A percentile compares a stretch with the other conserved stretches of the same genome.
Evolutionary conservation across 352 stramenopile genomes (phyloP).

Genomic region (Pythium utonaiense): DNA sequence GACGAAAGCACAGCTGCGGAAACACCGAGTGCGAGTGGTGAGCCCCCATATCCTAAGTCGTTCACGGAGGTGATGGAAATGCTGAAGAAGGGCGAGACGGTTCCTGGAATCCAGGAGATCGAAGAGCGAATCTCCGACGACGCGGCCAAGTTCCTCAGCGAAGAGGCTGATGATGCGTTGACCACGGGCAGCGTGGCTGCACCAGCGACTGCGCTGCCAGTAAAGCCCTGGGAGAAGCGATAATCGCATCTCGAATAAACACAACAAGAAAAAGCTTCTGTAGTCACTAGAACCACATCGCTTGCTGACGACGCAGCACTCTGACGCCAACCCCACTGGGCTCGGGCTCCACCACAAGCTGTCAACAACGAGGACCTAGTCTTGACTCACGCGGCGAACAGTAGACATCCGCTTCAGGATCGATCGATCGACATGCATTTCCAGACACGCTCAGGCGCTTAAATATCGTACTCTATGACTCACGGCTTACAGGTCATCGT

Average conservation of each 20-base stretch:
- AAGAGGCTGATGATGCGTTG: not conserved
- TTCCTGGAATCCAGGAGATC: constrained; percentile 73
- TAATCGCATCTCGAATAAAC: not conserved
- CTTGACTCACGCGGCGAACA: too few relatives aligned
- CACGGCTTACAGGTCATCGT: constrained; percentile 20
- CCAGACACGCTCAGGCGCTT: not conserved
- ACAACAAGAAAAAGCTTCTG: not conserved
- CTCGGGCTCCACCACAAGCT: too few relatives aligned
- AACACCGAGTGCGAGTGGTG: constrained; percentile 12
- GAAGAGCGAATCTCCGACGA: constrained; percentile 74
- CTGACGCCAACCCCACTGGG: too few relatives aligned
- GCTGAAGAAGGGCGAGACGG: constrained; percentile 63
- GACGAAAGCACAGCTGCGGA: not conserved
- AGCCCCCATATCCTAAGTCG: constrained; percentile 58
- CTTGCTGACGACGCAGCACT: too few relatives aligned
- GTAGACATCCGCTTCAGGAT: too few relatives aligned
- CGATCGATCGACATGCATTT: not conserved
- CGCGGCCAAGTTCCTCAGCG: constrained; percentile 24
- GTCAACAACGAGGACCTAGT: too few relatives aligned
- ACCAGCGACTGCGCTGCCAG: not conserved
- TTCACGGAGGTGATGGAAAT: constrained; percentile 77
- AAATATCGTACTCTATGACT: constrained; percentile 3
- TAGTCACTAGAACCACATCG: too few relatives aligned
- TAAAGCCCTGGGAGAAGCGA: constrained; percentile 23
- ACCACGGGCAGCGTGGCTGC: not conserved